Base-by-base conservation (phyloP, 164 flowering plant species). In the Protea cynaroides region DNA sequence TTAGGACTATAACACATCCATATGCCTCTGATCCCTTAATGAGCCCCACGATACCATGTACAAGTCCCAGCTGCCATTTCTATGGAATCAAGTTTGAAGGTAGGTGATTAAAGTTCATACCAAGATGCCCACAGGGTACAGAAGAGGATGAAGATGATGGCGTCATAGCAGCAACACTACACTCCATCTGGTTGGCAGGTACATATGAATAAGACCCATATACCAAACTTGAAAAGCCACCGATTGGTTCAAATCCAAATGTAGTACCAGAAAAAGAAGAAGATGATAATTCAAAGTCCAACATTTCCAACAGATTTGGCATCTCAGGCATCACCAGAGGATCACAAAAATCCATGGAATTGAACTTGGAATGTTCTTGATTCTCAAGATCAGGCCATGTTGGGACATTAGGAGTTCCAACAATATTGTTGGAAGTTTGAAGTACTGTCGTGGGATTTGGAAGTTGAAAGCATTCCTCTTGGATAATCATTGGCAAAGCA, bases 81-180 rank as follows among this genome's bases (percentile, higher is more conserved):
- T 68, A 69, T 8, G 73, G 64, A 29, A 47, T 69, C 80, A 78
- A 80, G 61, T 69, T 67, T 61, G 69, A 17, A 62, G 65, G 68
- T 58, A 36, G 70, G 47, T 66, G 21, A n/a, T n/a, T 74, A 62
- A 81, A 77, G 81, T 73, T 79, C 60, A 71, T 53, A 25, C 63
- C 62, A 71, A 71, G 57, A 60, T 68, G 72, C 54, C 58, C 66
- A 56, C 74, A 49, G 61, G 70, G 68, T 17, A 61, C n/a, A n/a
- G n/a, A n/a, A n/a, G n/a, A n/a, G n/a, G n/a, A n/a, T n/a, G n/a
- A n/a, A n/a, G n/a, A n/a, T n/a, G n/a, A n/a, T n/a, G n/a, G n/a
- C n/a, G n/a, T n/a, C n/a, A n/a, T n/a, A n/a, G n/a, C n/a, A n/a
- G n/a, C n/a, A n/a, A n/a, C n/a, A n/a, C n/a, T 36, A 69, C 68